These are phyloP conservation scores for Gossypium anomalum DNA, from an alignment of 345 rosid genomes.

Conservation along the genomic window DNA sequence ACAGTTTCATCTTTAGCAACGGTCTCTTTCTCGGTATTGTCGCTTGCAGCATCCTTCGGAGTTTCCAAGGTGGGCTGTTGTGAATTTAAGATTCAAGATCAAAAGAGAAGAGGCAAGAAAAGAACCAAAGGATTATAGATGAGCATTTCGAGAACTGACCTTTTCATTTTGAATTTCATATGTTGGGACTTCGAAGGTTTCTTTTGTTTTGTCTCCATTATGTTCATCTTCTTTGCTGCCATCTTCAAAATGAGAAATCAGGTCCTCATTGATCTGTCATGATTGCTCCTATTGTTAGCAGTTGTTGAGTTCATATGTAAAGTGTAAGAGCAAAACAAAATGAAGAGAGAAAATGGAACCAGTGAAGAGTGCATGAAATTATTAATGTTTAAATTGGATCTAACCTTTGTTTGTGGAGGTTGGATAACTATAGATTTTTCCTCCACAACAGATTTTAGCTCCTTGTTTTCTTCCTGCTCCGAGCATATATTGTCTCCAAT, in stretches of 20 bases:
- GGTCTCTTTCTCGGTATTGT: neutral
- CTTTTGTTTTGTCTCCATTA: neutral
- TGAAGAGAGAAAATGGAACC: neutral
- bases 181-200: neutral
- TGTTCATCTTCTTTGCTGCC: neutral
- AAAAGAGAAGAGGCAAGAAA: conserved; percentile 1
- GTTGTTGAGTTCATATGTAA: neutral
- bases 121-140: neutral
- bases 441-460: neutral
- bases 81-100: neutral
- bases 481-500: neutral
- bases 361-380: neutral
- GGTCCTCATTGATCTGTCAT: conserved; percentile 1
- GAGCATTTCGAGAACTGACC: neutral
- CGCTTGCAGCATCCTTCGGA: neutral
- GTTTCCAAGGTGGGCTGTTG: conserved; percentile 4
- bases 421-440: neutral
- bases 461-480: neutral
- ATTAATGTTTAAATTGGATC: neutral
- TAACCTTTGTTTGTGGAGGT: conserved; percentile 8
- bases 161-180: neutral
- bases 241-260: neutral
- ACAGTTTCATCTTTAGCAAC: conserved; percentile 2
- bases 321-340: neutral
- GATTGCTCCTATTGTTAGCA: neutral